Conservation (phyloP, 2,329 filamentous ascomycete species). For the Alternaria atra region DNA sequence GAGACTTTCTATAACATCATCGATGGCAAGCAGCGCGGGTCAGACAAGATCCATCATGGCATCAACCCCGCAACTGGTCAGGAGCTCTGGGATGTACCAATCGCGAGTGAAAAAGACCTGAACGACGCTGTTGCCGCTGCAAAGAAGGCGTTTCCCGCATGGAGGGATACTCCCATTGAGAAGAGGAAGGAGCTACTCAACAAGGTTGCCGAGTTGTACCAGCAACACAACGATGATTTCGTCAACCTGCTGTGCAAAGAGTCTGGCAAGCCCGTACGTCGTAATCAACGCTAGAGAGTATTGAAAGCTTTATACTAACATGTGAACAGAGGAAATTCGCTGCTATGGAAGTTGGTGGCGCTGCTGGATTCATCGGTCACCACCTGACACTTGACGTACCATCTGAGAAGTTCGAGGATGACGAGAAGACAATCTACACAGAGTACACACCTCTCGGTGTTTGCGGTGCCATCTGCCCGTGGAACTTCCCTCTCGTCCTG, state of each 20-base stretch:
- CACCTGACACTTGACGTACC: constrained; percentile 47
- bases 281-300: too few species aligned
- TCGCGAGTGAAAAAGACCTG: constrained; percentile 60
- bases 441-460: constrained; percentile 60
- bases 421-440: constrained; percentile 58
- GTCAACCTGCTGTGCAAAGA: constrained; percentile 46
- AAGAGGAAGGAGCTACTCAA: constrained; percentile 45
- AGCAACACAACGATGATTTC: constrained; percentile 42
- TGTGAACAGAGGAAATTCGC: constrained; percentile 51
- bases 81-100: constrained; percentile 61
- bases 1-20: constrained; percentile 63
- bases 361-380: constrained; percentile 49
- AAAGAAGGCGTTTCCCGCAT: constrained; percentile 58
- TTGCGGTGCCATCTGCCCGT: constrained; percentile 52
- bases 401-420: constrained; percentile 54
- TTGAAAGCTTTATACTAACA: constrained; percentile 12
- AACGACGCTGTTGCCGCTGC: constrained; percentile 61
- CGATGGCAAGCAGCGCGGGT: constrained; percentile 58
- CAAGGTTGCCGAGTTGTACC: constrained; percentile 38
- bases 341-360: constrained; percentile 51
- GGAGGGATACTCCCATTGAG: constrained; percentile 51
- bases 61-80: constrained; percentile 63
- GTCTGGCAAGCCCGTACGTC: constrained; percentile 48
- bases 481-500: constrained; percentile 64
- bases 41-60: constrained; percentile 54